Evolutionary conservation across 2,329 filamentous ascomycete genomes (phyloP).

Genomic region (Nothophaeocryptopus gaeumannii): DNA sequence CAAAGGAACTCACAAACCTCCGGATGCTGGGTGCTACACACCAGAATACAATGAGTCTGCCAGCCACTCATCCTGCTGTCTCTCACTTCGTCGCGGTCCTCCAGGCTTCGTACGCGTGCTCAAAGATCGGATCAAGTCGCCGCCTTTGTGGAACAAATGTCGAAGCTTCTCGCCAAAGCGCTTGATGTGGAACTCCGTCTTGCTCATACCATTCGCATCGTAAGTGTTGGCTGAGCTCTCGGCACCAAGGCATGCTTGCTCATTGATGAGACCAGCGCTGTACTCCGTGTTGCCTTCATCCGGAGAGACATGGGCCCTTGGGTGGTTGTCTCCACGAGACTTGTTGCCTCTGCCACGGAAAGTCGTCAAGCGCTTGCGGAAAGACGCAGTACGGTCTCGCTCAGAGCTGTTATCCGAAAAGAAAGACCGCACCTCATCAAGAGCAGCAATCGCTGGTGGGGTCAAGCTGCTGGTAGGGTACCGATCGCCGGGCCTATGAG

Average conservation of each 20-base stretch:
- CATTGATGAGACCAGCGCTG: slow-evolving; percentile 28
- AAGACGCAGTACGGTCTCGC: slow-evolving; percentile 30
- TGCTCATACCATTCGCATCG: slow-evolving; percentile 38
- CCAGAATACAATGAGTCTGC: slow-evolving; percentile 31
- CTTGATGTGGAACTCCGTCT: slow-evolving; percentile 41
- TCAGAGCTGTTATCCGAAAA: slow-evolving; percentile 43
- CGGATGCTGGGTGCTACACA: slow-evolving; percentile 18
- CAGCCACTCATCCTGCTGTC: slow-evolving; percentile 24
- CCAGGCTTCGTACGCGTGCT: slow-evolving; percentile 20
- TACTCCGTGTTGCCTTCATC: slow-evolving; percentile 30
- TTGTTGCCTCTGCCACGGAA: slow-evolving; percentile 22
- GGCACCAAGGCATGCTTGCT: slow-evolving; percentile 20
- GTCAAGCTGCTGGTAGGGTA: slow-evolving; percentile 49
- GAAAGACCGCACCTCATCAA: slow-evolving; percentile 44
- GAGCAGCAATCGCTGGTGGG: slow-evolving; percentile 40
- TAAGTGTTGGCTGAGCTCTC: slow-evolving; percentile 27
- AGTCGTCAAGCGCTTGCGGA: slow-evolving; percentile 37
- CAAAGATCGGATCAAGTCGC: slow-evolving; percentile 34
- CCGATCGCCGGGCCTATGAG: slow-evolving; percentile 45
- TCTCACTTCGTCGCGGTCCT: slow-evolving; percentile 7
- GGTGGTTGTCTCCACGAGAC: slow-evolving; percentile 10
- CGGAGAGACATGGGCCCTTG: slow-evolving; percentile 21
- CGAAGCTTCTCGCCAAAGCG: slow-evolving; percentile 40
- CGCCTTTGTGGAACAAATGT: slow-evolving; percentile 35
- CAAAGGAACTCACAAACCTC: slow-evolving; percentile 12